Conservation (phyloP, 768 basidiomycete species). For the Ramaria sp. region DNA sequence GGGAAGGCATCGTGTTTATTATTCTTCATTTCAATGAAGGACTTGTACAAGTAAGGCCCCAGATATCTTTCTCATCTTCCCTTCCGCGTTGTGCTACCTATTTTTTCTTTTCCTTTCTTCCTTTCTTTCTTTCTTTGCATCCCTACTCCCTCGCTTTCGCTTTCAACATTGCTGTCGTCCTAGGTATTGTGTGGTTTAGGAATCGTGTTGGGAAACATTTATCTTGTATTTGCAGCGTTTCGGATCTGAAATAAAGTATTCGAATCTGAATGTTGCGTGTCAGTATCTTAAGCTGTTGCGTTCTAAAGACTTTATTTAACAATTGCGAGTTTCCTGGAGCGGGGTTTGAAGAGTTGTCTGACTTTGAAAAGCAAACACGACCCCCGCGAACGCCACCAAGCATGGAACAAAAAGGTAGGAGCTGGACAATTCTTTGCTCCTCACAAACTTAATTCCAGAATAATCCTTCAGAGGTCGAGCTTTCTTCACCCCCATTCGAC, state of each 20-base stretch:
- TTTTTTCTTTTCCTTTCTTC: not conserved
- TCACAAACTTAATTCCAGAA: not conserved
- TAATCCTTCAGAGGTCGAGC: slow-evolving; percentile 23
- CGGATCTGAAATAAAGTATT: too few relatives aligned
- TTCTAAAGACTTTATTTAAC: too few relatives aligned
- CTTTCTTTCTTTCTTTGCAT: not conserved
- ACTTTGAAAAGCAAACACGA: slow-evolving; percentile 3
- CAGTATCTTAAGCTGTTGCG: too few relatives aligned
- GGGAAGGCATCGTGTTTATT: not conserved
- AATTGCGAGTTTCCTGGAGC: too few relatives aligned
- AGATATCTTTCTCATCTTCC: not conserved
- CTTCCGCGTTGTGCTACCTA: not conserved
- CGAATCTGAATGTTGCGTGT: too few relatives aligned
- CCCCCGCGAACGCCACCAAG: not conserved
- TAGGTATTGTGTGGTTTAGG: not conserved
- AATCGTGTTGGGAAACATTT: not conserved
- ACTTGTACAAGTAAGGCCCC: not conserved
- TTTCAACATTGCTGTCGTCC: not conserved
- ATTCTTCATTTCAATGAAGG: not conserved
- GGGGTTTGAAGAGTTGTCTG: not conserved
- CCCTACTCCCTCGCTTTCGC: not conserved
- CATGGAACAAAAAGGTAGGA: slow-evolving; percentile 9
- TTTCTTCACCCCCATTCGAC: slow-evolving; percentile 71
- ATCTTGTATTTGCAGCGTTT: not conserved
- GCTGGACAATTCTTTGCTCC: not conserved